Conservation (phyloP, 2,329 filamentous ascomycete genomes). For the Ascochyta lentis region DNA sequence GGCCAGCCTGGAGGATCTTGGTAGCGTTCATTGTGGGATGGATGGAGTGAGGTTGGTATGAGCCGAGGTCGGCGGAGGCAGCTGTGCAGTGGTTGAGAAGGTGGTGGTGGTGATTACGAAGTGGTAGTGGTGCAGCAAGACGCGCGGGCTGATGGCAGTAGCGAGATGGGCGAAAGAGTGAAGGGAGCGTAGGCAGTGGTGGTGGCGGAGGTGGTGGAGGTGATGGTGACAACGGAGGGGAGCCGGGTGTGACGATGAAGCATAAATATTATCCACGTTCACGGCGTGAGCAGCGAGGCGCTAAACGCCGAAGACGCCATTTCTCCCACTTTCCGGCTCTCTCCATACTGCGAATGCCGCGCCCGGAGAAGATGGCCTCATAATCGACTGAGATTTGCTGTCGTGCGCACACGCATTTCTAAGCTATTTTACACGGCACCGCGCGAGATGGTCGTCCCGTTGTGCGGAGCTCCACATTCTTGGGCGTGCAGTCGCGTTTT, state of each 20-base stretch:
- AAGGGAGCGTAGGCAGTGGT: constrained; percentile 13
- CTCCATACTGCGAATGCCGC: constrained; percentile 9
- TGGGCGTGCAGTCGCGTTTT: constrained; percentile 17
- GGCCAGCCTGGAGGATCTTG: constrained; percentile 53
- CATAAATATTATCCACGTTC: constrained; percentile 32
- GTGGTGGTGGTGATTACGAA: constrained; percentile 2
- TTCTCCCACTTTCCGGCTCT: constrained; percentile 18
- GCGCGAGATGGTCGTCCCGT: constrained; percentile 16
- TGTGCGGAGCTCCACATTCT: constrained; percentile 25
- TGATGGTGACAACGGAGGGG: constrained; percentile 21
- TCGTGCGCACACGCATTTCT: constrained; percentile 18
- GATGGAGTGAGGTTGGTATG: constrained; percentile 15
- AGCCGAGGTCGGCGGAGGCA: constrained; percentile 11
- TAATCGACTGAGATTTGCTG: constrained; percentile 28
- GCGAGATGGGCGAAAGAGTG: constrained; percentile 6
- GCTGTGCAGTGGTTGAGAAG: not conserved
- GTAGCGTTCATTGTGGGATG: constrained; percentile 54
- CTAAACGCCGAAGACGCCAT: constrained; percentile 29
- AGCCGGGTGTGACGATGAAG: constrained; percentile 25
- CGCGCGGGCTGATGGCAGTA: constrained; percentile 9
- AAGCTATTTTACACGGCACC: constrained; percentile 19
- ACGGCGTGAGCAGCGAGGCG: constrained; percentile 17
- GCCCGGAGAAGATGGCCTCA: constrained; percentile 28
- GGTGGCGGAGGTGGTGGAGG: not conserved
- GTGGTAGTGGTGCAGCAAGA: not conserved